These are phyloP conservation scores for Amorphotheca resinae DNA, from an alignment of 495 filamentous ascomycete genomes.

Conservation along the genomic window DNA sequence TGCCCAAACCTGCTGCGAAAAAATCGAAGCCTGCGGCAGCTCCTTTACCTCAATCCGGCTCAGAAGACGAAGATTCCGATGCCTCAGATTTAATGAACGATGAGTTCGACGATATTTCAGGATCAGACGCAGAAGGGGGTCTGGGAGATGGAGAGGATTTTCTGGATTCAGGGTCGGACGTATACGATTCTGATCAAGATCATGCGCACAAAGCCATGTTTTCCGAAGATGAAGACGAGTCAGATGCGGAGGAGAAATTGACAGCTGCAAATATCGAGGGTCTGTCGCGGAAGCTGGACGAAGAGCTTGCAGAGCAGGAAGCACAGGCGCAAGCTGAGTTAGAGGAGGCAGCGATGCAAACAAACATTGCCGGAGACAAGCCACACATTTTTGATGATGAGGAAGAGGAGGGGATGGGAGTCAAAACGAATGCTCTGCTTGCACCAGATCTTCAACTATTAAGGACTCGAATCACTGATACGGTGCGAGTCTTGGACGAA, in stretches of 20 bases:
- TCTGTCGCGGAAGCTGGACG: conserved; percentile 69
- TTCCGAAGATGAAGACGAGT: conserved; percentile 88
- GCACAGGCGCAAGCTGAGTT: conserved; percentile 70
- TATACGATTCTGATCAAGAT: conserved; percentile 66
- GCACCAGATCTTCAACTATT: conserved; percentile 86
- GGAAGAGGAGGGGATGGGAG: conserved; percentile 34
- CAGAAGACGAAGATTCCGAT: conserved; percentile 29
- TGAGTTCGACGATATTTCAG: conserved; percentile 41
- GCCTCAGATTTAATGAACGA: conserved; percentile 31
- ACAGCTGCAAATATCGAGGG: conserved; percentile 96
- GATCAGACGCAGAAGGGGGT: conserved; percentile 27
- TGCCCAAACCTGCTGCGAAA: conserved; percentile 15
- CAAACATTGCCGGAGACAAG: conserved; percentile 79
- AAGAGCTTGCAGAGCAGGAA: conserved; percentile 52
- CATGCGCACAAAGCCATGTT: conserved; percentile 52
- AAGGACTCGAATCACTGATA: conserved; percentile 83
- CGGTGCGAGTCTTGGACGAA: conserved; percentile 79
- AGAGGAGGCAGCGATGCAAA: conserved; percentile 81
- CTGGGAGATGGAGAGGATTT: conserved; percentile 45
- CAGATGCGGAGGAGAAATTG: conserved; percentile 78
- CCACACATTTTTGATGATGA: conserved; percentile 55
- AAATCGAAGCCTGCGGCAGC: conserved; percentile 24
- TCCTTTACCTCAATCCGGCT: conserved; percentile 31
- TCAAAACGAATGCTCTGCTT: conserved; percentile 39
- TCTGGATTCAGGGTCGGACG: conserved; percentile 46